phyloP scores from a whole-genome alignment of 768 basidiomycete species.

The Tulasnella sp. region DNA sequence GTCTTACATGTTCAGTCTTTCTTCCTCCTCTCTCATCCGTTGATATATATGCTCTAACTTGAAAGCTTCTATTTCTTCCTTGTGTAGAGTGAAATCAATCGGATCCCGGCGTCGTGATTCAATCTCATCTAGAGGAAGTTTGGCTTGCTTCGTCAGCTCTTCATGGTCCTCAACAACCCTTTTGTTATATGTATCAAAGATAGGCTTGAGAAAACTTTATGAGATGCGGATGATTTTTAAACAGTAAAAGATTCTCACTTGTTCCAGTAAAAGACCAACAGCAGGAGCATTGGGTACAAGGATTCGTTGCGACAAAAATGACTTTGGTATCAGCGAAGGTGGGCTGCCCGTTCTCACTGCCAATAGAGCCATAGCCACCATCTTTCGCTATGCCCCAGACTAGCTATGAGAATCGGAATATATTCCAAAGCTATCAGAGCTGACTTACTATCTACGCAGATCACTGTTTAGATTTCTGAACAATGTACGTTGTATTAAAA shows the following conservation, averaged over 20 bases:
- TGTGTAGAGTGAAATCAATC: conserved; percentile 58
- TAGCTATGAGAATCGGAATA: conserved; percentile 13
- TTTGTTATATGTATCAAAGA: conserved; percentile 66
- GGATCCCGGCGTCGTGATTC: conserved; percentile 31
- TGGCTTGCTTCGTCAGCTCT: conserved; percentile 22
- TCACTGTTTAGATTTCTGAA: conserved; percentile 18
- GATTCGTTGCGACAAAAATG: conserved; percentile 60
- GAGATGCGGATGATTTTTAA: conserved; percentile 18
- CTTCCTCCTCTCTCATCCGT: conserved; percentile 75
- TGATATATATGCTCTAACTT: conserved; percentile 79
- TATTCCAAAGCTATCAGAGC: conserved; percentile 12
- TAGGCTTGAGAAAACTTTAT: conserved; percentile 35
- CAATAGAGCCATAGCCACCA: conserved; percentile 82
- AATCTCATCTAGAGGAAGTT: conserved; percentile 3
- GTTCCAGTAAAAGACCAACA: conserved; percentile 79
- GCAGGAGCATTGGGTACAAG: conserved; percentile 94
- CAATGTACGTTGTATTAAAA: background rate
- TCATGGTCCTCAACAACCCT: conserved; percentile 34
- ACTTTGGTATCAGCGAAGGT: conserved; percentile 62
- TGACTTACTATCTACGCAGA: conserved; percentile 18
- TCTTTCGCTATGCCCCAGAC: conserved; percentile 78
- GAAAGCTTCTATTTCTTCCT: conserved; percentile 61
- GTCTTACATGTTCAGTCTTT: conserved; percentile 59
- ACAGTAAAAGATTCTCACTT: conserved; percentile 20
- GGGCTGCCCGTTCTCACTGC: conserved; percentile 66